phyloP scores from a whole-genome alignment of 768 basidiomycete genomes.

The Lactarius deliciosus region DNA sequence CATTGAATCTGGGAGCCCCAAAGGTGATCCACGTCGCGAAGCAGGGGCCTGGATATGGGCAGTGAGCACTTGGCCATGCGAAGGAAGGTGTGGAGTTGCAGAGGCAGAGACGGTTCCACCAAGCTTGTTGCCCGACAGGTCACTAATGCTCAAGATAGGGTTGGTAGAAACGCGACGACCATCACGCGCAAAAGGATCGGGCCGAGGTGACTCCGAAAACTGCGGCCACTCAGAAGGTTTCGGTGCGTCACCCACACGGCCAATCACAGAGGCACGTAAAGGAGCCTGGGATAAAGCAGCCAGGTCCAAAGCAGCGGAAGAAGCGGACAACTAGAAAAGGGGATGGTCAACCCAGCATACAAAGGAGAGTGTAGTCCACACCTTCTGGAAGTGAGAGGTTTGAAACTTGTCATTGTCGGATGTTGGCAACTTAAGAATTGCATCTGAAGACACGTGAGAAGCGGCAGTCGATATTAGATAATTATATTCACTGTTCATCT shows the following conservation, averaged over 20 bases:
- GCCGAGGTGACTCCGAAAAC: slow-evolving; percentile 66
- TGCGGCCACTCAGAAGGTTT: slow-evolving; percentile 94
- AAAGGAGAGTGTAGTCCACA: slow-evolving; percentile 36
- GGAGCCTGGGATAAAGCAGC: slow-evolving; percentile 86
- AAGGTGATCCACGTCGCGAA: slow-evolving; percentile 76
- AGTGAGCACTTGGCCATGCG: slow-evolving; percentile 53
- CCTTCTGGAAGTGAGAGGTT: slow-evolving; percentile 62
- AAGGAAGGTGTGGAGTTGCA: slow-evolving; percentile 62
- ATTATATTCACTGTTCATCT: slow-evolving; percentile 79
- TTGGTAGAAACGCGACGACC: slow-evolving; percentile 76
- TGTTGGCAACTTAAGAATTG: slow-evolving; percentile 83
- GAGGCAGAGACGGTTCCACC: slow-evolving; percentile 54
- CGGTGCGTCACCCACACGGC: slow-evolving; percentile 55
- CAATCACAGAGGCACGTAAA: slow-evolving; percentile 57
- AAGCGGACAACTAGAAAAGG: slow-evolving; percentile 63
- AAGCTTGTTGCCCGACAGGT: slow-evolving; percentile 44
- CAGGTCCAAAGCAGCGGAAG: slow-evolving; percentile 90
- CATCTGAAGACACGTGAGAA: slow-evolving; percentile 50
- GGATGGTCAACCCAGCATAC: slow-evolving; percentile 8
- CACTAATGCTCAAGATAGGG: slow-evolving; percentile 61
- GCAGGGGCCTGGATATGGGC: slow-evolving; percentile 43
- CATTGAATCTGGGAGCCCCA: slow-evolving; percentile 58
- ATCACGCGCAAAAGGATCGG: slow-evolving; percentile 54
- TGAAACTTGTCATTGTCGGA: slow-evolving; percentile 88
- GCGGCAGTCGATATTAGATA: background rate